Conservation (phyloP, 1,284 basidiomycete genomes). For the Ustilago loliicola region DNA sequence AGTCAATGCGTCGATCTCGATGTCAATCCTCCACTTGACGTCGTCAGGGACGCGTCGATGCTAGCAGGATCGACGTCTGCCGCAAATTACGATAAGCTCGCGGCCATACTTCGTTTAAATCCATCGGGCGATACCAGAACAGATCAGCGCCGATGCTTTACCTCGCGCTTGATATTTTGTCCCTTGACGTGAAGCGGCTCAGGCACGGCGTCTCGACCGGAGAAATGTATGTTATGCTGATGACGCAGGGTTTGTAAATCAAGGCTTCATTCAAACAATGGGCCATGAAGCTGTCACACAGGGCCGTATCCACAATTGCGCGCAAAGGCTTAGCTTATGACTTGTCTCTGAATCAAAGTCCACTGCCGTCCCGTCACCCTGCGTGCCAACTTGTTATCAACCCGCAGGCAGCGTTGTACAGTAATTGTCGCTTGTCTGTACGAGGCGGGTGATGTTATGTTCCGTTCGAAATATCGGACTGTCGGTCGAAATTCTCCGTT, state of each 20-base stretch:
- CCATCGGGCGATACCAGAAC: neutral
- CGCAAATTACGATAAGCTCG: conserved; percentile 25
- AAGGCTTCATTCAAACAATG: neutral
- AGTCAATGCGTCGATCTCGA: conserved; percentile 28
- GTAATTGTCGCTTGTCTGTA: too few species aligned
- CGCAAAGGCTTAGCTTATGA: neutral
- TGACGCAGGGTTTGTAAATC: neutral
- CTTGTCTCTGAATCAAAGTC: neutral
- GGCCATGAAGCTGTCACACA: conserved; percentile 2
- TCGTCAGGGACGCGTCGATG: conserved; percentile 23
- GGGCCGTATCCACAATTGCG: neutral
- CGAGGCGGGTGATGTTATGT: too few species aligned
- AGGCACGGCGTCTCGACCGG: neutral
- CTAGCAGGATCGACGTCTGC: conserved; percentile 32
- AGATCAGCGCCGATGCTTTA: neutral
- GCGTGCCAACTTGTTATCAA: neutral
- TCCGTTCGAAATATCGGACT: neutral
- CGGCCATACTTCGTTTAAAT: neutral
- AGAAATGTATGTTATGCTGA: neutral
- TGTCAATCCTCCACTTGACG: conserved; percentile 32
- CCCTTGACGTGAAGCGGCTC: too few species aligned
- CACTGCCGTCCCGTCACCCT: neutral
- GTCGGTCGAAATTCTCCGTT: neutral
- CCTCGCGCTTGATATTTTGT: neutral
- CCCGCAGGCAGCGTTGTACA: neutral